phyloP scores from a whole-genome alignment of 73 alveolate genomes.

The Paramecium octaurelia region DNA sequence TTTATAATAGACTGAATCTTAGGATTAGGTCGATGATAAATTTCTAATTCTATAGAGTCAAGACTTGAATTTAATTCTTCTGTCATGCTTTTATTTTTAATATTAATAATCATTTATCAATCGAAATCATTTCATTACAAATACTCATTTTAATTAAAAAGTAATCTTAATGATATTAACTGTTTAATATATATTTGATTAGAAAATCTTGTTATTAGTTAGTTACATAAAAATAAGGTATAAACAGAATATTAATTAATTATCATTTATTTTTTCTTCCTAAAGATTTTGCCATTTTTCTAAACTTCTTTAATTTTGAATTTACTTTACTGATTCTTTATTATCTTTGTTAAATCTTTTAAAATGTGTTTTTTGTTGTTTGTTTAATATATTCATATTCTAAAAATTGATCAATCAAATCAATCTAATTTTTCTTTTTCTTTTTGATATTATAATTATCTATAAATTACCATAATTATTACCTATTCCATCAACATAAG shows the following conservation, averaged over 20 bases:
- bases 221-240: not conserved
- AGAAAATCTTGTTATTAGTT: not conserved
- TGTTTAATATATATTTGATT: not conserved
- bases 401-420: not conserved
- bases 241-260: not conserved
- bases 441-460: conserved; percentile 15
- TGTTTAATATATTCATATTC: not conserved
- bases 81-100: not conserved
- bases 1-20: not conserved
- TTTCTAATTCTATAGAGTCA: conserved; percentile 1
- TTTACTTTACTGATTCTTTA: not conserved
- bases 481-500: conserved; percentile 50
- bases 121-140: not conserved
- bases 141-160: not conserved
- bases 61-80: conserved; percentile 26
- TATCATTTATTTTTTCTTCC: conserved; percentile 26
- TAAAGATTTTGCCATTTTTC: not conserved
- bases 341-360: not conserved
- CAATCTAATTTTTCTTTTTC: not conserved
- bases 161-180: not conserved
- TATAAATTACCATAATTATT: not conserved
- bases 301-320: not conserved
- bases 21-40: conserved; percentile 14
- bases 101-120: not conserved
- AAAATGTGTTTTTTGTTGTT: not conserved